A percentile compares a stretch with the other conserved stretches of the same genome.
Conservation (phyloP, 805 yeast genomes). For the Starmerella apicola region DNA sequence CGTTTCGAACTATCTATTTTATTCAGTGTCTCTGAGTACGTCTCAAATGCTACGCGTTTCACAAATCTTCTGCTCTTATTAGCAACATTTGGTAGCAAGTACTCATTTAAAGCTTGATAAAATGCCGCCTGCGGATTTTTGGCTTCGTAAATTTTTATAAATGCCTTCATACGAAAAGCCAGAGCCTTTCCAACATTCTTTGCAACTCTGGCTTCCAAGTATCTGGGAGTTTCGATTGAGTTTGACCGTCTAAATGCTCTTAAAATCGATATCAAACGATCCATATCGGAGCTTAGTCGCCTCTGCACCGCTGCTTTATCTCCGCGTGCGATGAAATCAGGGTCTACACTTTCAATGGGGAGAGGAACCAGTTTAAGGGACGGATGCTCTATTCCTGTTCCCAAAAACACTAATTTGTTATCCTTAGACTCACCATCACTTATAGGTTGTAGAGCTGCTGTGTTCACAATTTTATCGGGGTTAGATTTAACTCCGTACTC, state of each 20-base stretch:
- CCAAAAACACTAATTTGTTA: not conserved
- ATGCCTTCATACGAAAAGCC: constrained; percentile 4
- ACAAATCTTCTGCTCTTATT: not conserved
- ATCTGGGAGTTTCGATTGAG: not conserved
- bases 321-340: not conserved
- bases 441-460: too few species aligned
- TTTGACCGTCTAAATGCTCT: constrained; percentile 1
- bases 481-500: constrained; percentile 8
- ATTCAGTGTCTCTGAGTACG: too few species aligned
- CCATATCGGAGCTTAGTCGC: not conserved
- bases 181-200: constrained; percentile 2
- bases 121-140: not conserved
- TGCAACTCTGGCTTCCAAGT: not conserved
- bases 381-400: not conserved
- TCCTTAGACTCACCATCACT: too few species aligned
- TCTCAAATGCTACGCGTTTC: not conserved
- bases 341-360: not conserved
- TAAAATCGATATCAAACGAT: not conserved
- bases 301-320: not conserved
- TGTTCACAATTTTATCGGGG: constrained; percentile 1
- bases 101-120: not conserved
- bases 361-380: not conserved
- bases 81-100: not conserved
- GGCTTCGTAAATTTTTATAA: not conserved
- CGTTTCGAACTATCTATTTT: too few species aligned